phyloP scores from a whole-genome alignment of 495 filamentous ascomycete species.

The Penicillium paradoxum region DNA sequence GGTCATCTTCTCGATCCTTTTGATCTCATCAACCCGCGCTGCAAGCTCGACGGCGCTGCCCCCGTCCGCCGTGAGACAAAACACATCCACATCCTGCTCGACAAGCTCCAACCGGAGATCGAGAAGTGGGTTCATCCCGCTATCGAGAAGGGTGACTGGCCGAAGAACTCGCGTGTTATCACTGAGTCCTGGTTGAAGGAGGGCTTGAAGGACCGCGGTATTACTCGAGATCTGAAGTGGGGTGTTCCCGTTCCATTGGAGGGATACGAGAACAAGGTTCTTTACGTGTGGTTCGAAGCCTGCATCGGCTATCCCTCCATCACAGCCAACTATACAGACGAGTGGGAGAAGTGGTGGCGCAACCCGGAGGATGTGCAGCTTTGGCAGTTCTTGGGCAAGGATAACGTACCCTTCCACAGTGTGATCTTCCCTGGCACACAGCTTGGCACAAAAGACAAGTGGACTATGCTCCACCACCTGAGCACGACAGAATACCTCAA shows the following conservation, averaged over 20 bases:
- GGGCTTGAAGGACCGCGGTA: conserved; percentile 76
- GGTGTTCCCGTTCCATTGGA: conserved; percentile 64
- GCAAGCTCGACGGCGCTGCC: conserved; percentile 78
- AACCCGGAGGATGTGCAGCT: conserved; percentile 83
- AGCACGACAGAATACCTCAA: conserved; percentile 94
- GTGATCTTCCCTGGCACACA: conserved; percentile 90
- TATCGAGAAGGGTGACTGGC: conserved; percentile 63
- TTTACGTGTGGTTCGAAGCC: conserved; percentile 99
- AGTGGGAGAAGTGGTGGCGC: conserved; percentile 96
- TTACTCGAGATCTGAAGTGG: conserved; percentile 92
- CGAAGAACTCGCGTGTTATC: conserved; percentile 65
- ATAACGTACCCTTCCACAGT: conserved; percentile 89
- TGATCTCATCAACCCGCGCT: conserved; percentile 51
- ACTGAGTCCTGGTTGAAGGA: conserved; percentile 76
- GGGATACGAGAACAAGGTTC: conserved; percentile 73
- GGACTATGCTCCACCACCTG: conserved; percentile 87
- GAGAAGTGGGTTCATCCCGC: conserved; percentile 63
- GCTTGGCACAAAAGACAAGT: conserved; percentile 75
- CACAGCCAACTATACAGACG: conserved; percentile 81
- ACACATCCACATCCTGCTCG: conserved; percentile 73
- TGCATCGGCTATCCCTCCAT: conserved; percentile 96
- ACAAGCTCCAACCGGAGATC: conserved; percentile 70
- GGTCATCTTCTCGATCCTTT: conserved; percentile 76
- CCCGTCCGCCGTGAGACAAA: conserved; percentile 68
- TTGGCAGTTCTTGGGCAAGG: conserved; percentile 98